phyloP scores from a whole-genome alignment of 768 basidiomycete species.

The Panellus pusillus region DNA sequence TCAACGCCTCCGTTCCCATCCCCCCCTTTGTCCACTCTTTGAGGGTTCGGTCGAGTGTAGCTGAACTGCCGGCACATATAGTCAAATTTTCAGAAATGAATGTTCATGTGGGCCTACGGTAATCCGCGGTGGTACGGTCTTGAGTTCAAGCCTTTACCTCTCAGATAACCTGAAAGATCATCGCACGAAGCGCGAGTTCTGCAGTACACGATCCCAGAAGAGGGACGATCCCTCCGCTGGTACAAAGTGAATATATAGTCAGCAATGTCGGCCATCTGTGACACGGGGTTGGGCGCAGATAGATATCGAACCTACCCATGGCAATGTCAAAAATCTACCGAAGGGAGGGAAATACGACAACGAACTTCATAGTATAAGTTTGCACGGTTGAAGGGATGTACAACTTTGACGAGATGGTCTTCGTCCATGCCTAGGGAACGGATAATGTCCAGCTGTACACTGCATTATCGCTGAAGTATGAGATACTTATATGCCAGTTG shows the following conservation, averaged over 20 bases:
- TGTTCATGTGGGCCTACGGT: slow-evolving; percentile 35
- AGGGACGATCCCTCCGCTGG: slow-evolving; percentile 54
- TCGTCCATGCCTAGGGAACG: slow-evolving; percentile 59
- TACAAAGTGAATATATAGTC: slow-evolving; percentile 68
- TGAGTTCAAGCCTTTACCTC: slow-evolving; percentile 64
- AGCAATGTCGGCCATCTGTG: slow-evolving; percentile 63
- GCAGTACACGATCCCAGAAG: slow-evolving; percentile 80
- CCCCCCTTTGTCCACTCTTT: slow-evolving; percentile 56
- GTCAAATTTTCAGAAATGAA: background rate
- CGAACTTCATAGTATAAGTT: slow-evolving; percentile 82
- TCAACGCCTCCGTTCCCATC: slow-evolving; percentile 54
- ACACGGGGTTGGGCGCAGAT: slow-evolving; percentile 46
- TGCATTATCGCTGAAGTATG: slow-evolving; percentile 26
- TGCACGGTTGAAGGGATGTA: slow-evolving; percentile 78
- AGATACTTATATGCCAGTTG: no score
- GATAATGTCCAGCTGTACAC: slow-evolving; percentile 76
- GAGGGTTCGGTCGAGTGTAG: slow-evolving; percentile 60
- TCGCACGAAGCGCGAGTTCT: slow-evolving; percentile 67
- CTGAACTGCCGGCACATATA: slow-evolving; percentile 32
- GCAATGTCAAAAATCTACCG: background rate
- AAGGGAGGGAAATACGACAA: background rate
- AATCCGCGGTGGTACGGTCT: slow-evolving; percentile 78
- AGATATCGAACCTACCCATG: slow-evolving; percentile 61
- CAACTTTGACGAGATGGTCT: slow-evolving; percentile 56
- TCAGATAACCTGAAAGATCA: slow-evolving; percentile 62